Percentiles rank a stretch among this genome's conserved stretches.
Evolutionary conservation across 2,329 filamentous ascomycete genomes (phyloP).

Genomic region (Whalleya microplaca): DNA sequence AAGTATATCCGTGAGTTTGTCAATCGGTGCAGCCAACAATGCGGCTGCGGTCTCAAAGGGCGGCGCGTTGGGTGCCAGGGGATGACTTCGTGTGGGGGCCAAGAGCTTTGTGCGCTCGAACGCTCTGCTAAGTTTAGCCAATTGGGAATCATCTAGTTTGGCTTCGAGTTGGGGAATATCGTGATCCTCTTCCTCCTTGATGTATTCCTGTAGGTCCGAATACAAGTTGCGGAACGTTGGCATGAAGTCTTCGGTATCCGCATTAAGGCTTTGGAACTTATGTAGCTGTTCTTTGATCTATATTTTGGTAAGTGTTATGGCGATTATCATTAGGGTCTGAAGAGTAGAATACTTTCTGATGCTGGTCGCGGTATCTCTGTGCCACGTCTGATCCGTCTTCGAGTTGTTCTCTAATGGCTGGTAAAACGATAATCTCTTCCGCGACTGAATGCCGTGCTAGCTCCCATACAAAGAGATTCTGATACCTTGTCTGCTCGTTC

Average conservation of each 20-base stretch:
- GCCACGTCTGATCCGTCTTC: slow-evolving; percentile 48
- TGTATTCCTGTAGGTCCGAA: slow-evolving; percentile 48
- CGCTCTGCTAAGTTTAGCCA: slow-evolving; percentile 42
- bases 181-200: slow-evolving; percentile 53
- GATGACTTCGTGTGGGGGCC: slow-evolving; percentile 56
- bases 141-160: slow-evolving; percentile 41
- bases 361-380: slow-evolving; percentile 51
- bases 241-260: slow-evolving; percentile 46
- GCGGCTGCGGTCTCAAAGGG: slow-evolving; percentile 60
- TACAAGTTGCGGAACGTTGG: slow-evolving; percentile 48
- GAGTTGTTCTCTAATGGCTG: slow-evolving; percentile 54
- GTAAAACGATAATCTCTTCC: slow-evolving; percentile 57
- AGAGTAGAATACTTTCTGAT: slow-evolving; percentile 43
- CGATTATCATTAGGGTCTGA: too few species aligned
- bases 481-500: slow-evolving; percentile 45
- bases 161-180: slow-evolving; percentile 54
- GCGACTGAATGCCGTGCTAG: slow-evolving; percentile 51
- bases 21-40: slow-evolving; percentile 59
- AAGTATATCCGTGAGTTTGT: slow-evolving; percentile 59
- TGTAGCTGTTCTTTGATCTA: slow-evolving; percentile 57
- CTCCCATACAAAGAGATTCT: slow-evolving; percentile 54
- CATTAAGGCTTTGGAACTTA: slow-evolving; percentile 50
- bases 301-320: background rate
- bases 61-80: slow-evolving; percentile 52
- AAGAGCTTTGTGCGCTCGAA: slow-evolving; percentile 59